These are phyloP conservation scores for Epichloe amarillans DNA, from an alignment of 2,329 filamentous ascomycete genomes.

Conservation along the genomic window DNA sequence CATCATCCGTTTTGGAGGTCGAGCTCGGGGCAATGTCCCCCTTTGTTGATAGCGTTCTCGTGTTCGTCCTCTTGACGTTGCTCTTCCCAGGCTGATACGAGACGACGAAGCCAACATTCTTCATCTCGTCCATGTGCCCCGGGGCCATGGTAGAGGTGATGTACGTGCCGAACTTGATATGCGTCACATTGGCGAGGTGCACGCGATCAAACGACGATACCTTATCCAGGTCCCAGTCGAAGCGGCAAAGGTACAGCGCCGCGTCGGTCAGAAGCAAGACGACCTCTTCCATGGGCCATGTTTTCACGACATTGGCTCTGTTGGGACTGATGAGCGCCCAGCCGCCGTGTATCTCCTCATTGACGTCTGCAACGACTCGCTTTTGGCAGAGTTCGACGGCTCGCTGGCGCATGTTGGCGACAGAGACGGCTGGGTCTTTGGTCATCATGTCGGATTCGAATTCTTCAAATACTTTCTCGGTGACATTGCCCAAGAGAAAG, in stretches of 20 bases:
- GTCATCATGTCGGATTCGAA: conserved; percentile 92
- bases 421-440: conserved; percentile 78
- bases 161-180: conserved; percentile 71
- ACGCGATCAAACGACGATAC: conserved; percentile 85
- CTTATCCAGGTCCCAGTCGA: conserved; percentile 93
- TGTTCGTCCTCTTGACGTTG: conserved; percentile 71
- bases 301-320: conserved; percentile 52
- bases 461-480: conserved; percentile 75
- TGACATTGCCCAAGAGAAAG: conserved; percentile 81
- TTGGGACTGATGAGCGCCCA: conserved; percentile 79
- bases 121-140: conserved; percentile 60
- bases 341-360: conserved; percentile 74
- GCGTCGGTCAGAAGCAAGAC: conserved; percentile 76
- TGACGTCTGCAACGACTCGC: conserved; percentile 71
- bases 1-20: conserved; percentile 10
- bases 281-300: conserved; percentile 72
- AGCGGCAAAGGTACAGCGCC: conserved; percentile 77
- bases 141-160: conserved; percentile 77
- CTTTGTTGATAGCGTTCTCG: conserved; percentile 57
- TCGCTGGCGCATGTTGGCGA: conserved; percentile 70
- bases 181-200: conserved; percentile 57
- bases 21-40: conserved; percentile 19
- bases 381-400: conserved; percentile 83
- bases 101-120: conserved; percentile 75
- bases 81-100: conserved; percentile 59